Percentiles rank a stretch among this genome's conserved stretches.
These are phyloP conservation scores for Carallia pectinifolia DNA, from an alignment of 345 rosid species.

Conservation along the genomic window DNA sequence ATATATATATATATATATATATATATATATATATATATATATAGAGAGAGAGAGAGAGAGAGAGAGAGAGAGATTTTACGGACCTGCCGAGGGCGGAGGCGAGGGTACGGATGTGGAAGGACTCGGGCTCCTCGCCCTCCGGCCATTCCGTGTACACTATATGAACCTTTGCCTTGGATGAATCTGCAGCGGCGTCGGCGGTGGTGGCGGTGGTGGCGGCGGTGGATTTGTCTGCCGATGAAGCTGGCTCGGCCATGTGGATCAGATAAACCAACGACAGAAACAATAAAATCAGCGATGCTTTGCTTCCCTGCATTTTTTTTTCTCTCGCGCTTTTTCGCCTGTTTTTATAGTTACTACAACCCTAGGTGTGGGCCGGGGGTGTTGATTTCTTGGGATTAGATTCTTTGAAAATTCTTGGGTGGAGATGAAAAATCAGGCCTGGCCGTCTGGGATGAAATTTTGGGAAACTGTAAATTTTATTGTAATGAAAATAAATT, in stretches of 20 bases:
- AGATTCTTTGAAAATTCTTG: no score
- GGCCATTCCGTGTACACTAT: conserved; percentile 81
- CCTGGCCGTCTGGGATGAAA: no score
- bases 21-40: no score
- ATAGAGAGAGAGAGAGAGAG: not conserved
- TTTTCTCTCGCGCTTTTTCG: no score
- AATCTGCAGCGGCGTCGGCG: not conserved
- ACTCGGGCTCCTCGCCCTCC: conserved; percentile 51
- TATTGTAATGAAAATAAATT: no score
- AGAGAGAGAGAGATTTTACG: not conserved
- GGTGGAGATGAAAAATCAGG: no score
- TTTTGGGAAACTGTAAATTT: no score
- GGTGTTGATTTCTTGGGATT: no score
- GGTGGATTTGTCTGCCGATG: not conserved
- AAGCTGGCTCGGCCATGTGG: conserved; percentile 37
- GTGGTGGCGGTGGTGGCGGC: conserved; percentile 15
- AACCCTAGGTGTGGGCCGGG: no score
- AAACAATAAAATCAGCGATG: not conserved
- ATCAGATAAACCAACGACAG: conserved; percentile 9
- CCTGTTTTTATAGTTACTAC: no score
- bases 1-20: no score
- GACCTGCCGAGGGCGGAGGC: conserved; percentile 77
- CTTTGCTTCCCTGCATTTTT: not conserved
- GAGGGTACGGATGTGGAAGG: conserved; percentile 69
- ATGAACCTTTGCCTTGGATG: conserved; percentile 54